Base-by-base conservation (phyloP, 129 eudicot species). In the Chrysanthemum seticuspe region DNA sequence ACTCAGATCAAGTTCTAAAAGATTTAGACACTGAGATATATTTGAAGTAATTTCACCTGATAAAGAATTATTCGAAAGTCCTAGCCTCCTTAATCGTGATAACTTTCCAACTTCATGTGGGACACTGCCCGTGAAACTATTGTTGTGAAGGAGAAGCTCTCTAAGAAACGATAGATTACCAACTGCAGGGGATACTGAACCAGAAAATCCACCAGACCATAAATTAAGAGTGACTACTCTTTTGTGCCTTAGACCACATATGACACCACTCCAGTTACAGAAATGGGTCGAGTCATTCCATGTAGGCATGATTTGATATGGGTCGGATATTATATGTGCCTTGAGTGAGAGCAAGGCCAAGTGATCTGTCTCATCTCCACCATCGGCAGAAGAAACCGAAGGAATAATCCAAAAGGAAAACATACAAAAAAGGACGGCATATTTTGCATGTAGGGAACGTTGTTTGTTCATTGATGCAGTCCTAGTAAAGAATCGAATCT, bases 151-250 rank as follows among this genome's bases (percentile, higher is more conserved):
- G 0, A 36, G 14, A 51, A 80, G 66, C 9, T 62, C 72, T 52
- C 55, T 21, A 36, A 81, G 81, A 71, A 81, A 81, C 13, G 70
- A 70, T 18, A 81, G 45, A 56, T 81, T 81, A 57, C 85, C 81
- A 14, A 81, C n/a, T 62, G 63, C 68, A 21, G 85, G 85, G 10
- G 85, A 71, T 27, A 81, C n/a, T 23, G 81, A 58, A 31, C 85
- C 79, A 7, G 70, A 70, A 8, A 80, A 62, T 31, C 60, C 52
- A 47, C 67, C 61, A 3, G 83, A 79, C 50, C 52, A 36, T 12
- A 79, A 45, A 65, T 79, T 52, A 60, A 79, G 62, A 11, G 67
- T 45, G 23, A 79, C 78, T 3, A 65, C 78, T 49, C 83, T 51
- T 47, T 16, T 72, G 68, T 65, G 83, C 34, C 48, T 50, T 50